phyloP scores from a whole-genome alignment of 176 grass and related monocot species.

The Lolium perenne region DNA sequence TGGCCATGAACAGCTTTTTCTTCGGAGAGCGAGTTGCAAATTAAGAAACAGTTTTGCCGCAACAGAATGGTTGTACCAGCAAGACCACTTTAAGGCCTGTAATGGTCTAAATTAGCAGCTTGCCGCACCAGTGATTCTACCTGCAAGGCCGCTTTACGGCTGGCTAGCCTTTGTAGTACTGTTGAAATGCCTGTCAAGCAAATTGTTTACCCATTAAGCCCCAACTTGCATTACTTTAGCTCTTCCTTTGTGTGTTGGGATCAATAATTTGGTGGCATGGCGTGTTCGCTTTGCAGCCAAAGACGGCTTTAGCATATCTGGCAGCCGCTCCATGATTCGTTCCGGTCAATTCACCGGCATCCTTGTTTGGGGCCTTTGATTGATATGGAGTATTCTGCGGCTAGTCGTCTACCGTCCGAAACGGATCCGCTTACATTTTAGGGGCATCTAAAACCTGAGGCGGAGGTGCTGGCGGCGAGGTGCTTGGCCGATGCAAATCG shows the following conservation, averaged over 20 bases:
- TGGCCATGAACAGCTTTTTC: no score
- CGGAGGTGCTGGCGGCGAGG: no score
- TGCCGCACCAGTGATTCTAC: neutral
- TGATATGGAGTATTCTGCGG: no score
- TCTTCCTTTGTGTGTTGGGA: neutral
- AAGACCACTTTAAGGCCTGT: no score
- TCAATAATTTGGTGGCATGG: constrained; percentile 16
- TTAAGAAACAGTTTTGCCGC: no score
- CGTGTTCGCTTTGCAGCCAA: neutral
- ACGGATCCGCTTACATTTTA: no score
- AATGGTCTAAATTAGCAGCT: neutral
- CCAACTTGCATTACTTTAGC: neutral
- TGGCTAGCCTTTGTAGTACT: neutral
- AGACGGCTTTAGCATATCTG: neutral
- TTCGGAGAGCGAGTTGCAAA: no score
- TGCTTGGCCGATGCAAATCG: no score
- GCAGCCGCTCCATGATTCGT: neutral
- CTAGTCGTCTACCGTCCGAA: no score
- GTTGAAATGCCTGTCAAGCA: constrained; percentile 29
- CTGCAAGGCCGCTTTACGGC: constrained; percentile 7
- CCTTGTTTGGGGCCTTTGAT: no score
- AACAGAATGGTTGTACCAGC: no score
- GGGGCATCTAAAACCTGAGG: no score
- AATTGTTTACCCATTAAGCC: constrained; percentile 14
- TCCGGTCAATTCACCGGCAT: neutral